Percentiles rank a stretch among this genome's conserved stretches.
phyloP scores from a whole-genome alignment of 768 basidiomycete genomes.

The Clitopilus hobsonii region DNA sequence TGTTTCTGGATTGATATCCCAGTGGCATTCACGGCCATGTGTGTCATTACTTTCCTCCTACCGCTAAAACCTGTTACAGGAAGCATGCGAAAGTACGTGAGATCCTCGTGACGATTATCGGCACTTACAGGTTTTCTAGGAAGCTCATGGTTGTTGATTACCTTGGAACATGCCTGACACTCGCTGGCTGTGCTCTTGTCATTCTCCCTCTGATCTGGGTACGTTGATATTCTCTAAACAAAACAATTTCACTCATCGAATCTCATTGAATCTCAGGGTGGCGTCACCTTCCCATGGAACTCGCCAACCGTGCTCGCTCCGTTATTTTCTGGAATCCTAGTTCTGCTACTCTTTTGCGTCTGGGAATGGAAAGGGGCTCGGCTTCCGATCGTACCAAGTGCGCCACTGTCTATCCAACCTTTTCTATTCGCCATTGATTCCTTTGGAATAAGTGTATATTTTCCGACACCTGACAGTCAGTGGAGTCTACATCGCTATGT shows the following conservation, averaged over 20 bases:
- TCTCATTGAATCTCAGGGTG: slow-evolving; percentile 39
- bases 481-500: slow-evolving; percentile 66
- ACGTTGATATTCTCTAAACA: slow-evolving; percentile 9
- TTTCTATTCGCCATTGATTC: background rate
- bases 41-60: slow-evolving; percentile 55
- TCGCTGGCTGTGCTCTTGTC: slow-evolving; percentile 56
- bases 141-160: slow-evolving; percentile 69
- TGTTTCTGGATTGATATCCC: slow-evolving; percentile 75
- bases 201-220: slow-evolving; percentile 75
- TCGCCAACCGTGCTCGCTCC: slow-evolving; percentile 62
- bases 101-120: background rate
- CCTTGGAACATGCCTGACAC: slow-evolving; percentile 51
- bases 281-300: slow-evolving; percentile 67
- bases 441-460: slow-evolving; percentile 52
- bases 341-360: slow-evolving; percentile 53
- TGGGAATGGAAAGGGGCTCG: slow-evolving; percentile 72
- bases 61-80: slow-evolving; percentile 70
- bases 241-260: background rate
- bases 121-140: slow-evolving; percentile 17
- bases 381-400: slow-evolving; percentile 72
- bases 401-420: slow-evolving; percentile 13
- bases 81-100: slow-evolving; percentile 39
- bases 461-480: slow-evolving; percentile 63
- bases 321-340: slow-evolving; percentile 48
- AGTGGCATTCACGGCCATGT: slow-evolving; percentile 45